Percentiles rank a stretch among this genome's conserved stretches.
These are phyloP conservation scores for Cenchrus fungigraminus DNA, from an alignment of 176 grass and related monocot genomes.

Conservation along the genomic window DNA sequence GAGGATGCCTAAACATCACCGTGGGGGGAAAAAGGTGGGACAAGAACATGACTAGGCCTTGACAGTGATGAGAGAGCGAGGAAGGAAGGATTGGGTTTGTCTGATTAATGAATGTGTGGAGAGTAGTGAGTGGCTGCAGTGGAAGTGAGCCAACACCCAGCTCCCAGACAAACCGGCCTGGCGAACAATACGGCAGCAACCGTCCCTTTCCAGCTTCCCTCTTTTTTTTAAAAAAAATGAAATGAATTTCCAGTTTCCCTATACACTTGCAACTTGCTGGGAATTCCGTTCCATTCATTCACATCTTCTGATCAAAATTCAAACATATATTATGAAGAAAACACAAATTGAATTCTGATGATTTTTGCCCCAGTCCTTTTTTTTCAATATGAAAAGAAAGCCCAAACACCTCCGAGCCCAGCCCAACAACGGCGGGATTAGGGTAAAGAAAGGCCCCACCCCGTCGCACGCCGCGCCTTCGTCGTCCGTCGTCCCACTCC, in stretches of 20 bases:
- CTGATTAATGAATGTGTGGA: conserved; percentile 6
- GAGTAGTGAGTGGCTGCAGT: neutral
- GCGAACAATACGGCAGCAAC: neutral
- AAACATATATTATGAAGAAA: neutral
- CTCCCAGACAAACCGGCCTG: conserved; percentile 14
- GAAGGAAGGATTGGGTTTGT: neutral
- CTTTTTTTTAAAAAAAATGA: no score
- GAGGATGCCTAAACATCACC: neutral
- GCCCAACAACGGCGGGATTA: neutral
- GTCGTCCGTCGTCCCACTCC: no score
- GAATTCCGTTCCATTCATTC: neutral
- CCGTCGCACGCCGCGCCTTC: no score
- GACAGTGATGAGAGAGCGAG: neutral
- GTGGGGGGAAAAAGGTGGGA: neutral
- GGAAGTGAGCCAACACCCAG: neutral
- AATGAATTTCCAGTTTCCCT: no score
- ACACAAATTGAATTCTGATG: no score
- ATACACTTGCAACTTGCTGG: no score
- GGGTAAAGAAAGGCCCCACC: neutral
- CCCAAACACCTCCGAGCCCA: neutral
- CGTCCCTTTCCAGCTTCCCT: no score
- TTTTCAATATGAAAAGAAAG: neutral
- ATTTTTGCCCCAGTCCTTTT: neutral
- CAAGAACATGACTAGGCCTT: neutral
- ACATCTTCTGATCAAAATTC: neutral